Evolutionary conservation across 805 yeast genomes (phyloP).

Genomic region (Barnettozyma wickerhamii): DNA sequence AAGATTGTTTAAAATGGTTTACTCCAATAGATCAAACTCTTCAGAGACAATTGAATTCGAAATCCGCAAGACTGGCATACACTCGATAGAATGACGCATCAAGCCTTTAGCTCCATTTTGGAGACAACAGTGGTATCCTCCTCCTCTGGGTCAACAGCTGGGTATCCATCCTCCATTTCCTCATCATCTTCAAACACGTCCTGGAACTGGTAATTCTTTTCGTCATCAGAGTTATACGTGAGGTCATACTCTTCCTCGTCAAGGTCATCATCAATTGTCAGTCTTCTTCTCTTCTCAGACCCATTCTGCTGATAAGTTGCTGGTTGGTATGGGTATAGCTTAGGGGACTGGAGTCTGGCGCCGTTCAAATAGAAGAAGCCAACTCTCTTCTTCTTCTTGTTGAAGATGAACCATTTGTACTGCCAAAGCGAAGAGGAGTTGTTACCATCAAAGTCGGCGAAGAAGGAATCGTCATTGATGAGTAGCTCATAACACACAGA

Average conservation of each 20-base stretch:
- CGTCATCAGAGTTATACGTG: slow-evolving; percentile 35
- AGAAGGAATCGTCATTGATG: slow-evolving; percentile 36
- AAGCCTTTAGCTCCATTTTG: slow-evolving; percentile 32
- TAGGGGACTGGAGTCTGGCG: slow-evolving; percentile 34
- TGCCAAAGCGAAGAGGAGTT: slow-evolving; percentile 32
- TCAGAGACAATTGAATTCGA: slow-evolving; percentile 20
- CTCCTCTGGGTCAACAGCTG: slow-evolving; percentile 4
- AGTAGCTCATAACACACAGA: slow-evolving; percentile 63
- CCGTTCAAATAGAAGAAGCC: slow-evolving; percentile 77
- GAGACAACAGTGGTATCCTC: slow-evolving; percentile 29
- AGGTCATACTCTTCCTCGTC: slow-evolving; percentile 43
- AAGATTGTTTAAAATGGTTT: slow-evolving; percentile 37
- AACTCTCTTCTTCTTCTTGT: slow-evolving; percentile 87
- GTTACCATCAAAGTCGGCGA: slow-evolving; percentile 34
- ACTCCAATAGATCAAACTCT: slow-evolving; percentile 29
- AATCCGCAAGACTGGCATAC: slow-evolving; percentile 20
- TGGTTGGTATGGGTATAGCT: slow-evolving; percentile 28
- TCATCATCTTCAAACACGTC: slow-evolving; percentile 21
- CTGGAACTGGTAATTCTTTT: slow-evolving; percentile 21
- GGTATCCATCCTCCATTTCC: slow-evolving; percentile 26
- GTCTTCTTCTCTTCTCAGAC: slow-evolving; percentile 22
- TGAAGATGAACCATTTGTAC: slow-evolving; percentile 85
- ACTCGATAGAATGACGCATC: background rate
- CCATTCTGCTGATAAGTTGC: slow-evolving; percentile 5
- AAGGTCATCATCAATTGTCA: slow-evolving; percentile 34